A percentile compares a stretch with the other conserved stretches of the same genome.
Evolutionary conservation across 108 stramenopile genomes (phyloP).

Genomic region (Aurantiochytrium sp.): DNA sequence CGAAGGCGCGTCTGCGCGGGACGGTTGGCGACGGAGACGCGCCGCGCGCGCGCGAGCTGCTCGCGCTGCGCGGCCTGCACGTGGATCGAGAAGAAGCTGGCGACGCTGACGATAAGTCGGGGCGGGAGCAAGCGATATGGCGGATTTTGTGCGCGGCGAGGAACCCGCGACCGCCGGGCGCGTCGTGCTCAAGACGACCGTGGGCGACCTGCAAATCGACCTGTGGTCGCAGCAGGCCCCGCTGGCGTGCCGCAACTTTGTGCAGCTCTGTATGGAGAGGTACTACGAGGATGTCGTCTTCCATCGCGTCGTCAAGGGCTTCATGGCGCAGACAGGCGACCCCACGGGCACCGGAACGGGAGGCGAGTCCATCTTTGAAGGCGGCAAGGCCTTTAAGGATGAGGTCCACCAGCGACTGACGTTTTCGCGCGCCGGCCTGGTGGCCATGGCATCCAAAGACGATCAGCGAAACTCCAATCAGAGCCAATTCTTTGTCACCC

Average conservation of each 20-base stretch:
- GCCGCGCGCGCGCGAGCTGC: no score
- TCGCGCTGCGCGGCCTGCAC: no score
- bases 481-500: slow-evolving; percentile 89
- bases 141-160: no score
- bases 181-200: slow-evolving; percentile 52
- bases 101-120: no score
- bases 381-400: slow-evolving; percentile 49
- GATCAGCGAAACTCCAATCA: slow-evolving; percentile 60
- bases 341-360: slow-evolving; percentile 63
- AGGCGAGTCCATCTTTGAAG: slow-evolving; percentile 41
- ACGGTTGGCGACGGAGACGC: no score
- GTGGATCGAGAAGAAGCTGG: no score
- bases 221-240: slow-evolving; percentile 58
- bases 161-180: slow-evolving; percentile 48
- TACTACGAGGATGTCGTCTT: slow-evolving; percentile 53
- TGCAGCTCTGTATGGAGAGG: slow-evolving; percentile 55
- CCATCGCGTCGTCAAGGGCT: slow-evolving; percentile 76
- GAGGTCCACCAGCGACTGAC: slow-evolving; percentile 79
- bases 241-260: slow-evolving; percentile 57
- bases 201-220: slow-evolving; percentile 58
- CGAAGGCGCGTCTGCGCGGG: no score
- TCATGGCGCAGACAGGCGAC: slow-evolving; percentile 78
- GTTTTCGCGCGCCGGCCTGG: slow-evolving; percentile 85
- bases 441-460: slow-evolving; percentile 76
- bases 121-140: no score